Evolutionary conservation across 2,329 filamentous ascomycete species (phyloP).

Genomic region (Fusarium virguliforme): DNA sequence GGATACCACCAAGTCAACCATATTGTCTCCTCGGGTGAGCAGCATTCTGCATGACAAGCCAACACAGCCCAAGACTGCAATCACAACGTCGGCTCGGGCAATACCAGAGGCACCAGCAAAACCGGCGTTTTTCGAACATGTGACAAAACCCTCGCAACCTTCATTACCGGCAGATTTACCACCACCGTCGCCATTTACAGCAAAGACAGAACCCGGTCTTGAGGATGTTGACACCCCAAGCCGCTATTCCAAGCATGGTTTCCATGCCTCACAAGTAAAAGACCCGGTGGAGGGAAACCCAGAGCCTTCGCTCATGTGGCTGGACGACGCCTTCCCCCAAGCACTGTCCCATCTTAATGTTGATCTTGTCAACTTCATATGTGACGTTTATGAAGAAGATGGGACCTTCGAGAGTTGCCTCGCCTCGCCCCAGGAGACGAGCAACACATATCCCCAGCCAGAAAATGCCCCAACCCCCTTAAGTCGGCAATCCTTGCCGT

Average conservation of each 20-base stretch:
- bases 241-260: slow-evolving; percentile 46
- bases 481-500: slow-evolving; percentile 25
- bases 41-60: slow-evolving; percentile 57
- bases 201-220: slow-evolving; percentile 34
- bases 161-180: slow-evolving; percentile 17
- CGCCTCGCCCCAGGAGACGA: slow-evolving; percentile 5
- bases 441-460: slow-evolving; percentile 32
- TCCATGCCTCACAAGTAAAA: background rate
- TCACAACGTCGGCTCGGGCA: slow-evolving; percentile 48
- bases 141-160: slow-evolving; percentile 50
- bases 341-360: slow-evolving; percentile 69
- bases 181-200: slow-evolving; percentile 5
- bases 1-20: slow-evolving; percentile 53
- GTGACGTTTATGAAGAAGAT: slow-evolving; percentile 73
- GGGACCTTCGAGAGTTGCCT: slow-evolving; percentile 65
- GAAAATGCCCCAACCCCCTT: slow-evolving; percentile 27
- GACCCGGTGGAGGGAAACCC: background rate
- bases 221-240: slow-evolving; percentile 39
- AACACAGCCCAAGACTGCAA: slow-evolving; percentile 51
- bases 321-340: slow-evolving; percentile 67
- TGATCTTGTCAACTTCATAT: slow-evolving; percentile 73
- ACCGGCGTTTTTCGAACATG: slow-evolving; percentile 59
- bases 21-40: slow-evolving; percentile 53
- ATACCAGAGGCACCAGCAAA: slow-evolving; percentile 57
- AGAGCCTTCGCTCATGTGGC: slow-evolving; percentile 21